These are phyloP conservation scores for Triangularia setosa DNA, from an alignment of 2,329 filamentous ascomycete species.

Conservation along the genomic window DNA sequence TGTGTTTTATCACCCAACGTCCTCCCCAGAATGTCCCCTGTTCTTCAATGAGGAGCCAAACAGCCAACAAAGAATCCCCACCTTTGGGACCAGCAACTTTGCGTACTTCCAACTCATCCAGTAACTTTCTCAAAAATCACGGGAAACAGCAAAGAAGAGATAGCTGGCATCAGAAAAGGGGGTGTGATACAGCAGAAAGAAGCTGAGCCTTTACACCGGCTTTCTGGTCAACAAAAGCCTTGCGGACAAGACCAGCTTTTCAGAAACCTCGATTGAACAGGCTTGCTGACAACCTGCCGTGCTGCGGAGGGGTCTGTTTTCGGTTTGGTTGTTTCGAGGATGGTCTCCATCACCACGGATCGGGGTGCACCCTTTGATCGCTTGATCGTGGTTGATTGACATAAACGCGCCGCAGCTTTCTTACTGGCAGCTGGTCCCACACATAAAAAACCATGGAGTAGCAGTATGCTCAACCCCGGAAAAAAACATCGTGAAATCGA, in stretches of 20 bases:
- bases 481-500: conserved; percentile 11
- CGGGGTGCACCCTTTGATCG: conserved; percentile 9
- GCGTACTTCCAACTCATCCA: not conserved
- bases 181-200: not conserved
- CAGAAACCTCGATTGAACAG: not conserved
- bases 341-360: not conserved
- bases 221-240: not conserved
- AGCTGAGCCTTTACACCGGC: not conserved
- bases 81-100: not conserved
- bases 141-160: not conserved
- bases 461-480: conserved; percentile 6
- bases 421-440: conserved; percentile 15
- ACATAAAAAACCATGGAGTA: conserved; percentile 11
- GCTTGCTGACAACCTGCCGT: not conserved
- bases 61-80: not conserved
- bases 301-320: not conserved
- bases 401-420: conserved; percentile 12
- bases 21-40: not conserved
- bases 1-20: not conserved
- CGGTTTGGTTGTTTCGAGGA: not conserved
- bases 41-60: not conserved
- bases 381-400: conserved; percentile 13
- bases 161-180: not conserved
- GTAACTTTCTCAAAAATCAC: not conserved
- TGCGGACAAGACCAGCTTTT: not conserved